phyloP scores from a whole-genome alignment of 2,329 filamentous ascomycete genomes.

The Venturiaceae sp. region DNA sequence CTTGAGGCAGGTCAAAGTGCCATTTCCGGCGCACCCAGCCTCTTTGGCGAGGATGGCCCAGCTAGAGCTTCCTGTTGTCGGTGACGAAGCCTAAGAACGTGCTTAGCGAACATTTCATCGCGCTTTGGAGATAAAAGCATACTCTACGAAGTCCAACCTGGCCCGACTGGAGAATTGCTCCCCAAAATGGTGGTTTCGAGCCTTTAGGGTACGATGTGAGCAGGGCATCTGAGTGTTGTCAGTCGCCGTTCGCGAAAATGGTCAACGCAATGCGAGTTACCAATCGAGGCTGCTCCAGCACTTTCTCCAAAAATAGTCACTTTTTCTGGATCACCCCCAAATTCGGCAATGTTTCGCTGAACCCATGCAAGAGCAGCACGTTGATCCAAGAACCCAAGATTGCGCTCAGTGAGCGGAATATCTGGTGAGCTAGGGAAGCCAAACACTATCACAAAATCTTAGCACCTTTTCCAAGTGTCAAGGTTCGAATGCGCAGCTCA shows the following conservation, averaged over 20 bases:
- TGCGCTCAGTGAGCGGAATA: constrained; percentile 20
- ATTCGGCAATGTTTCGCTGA: constrained; percentile 23
- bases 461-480: too few species aligned
- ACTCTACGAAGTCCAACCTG: too few species aligned
- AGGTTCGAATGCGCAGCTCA: too few species aligned
- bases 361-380: constrained; percentile 27
- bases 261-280: constrained; percentile 17
- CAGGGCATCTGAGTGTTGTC: constrained; percentile 20
- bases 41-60: not conserved
- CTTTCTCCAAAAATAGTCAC: too few species aligned
- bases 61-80: not conserved
- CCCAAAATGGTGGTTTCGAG: constrained; percentile 21
- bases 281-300: constrained; percentile 19
- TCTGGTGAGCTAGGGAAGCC: constrained; percentile 29
- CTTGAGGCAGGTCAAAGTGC: constrained; percentile 15
- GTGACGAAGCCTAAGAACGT: constrained; percentile 14
- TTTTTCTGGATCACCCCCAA: too few species aligned
- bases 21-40: not conserved
- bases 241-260: too few species aligned
- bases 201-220: constrained; percentile 18
- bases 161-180: constrained; percentile 21
- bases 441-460: too few species aligned
- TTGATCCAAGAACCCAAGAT: constrained; percentile 28
- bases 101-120: too few species aligned
- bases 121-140: too few species aligned